Evolutionary conservation across 768 basidiomycete genomes (phyloP).

Genomic region (Lentinula detonsa): DNA sequence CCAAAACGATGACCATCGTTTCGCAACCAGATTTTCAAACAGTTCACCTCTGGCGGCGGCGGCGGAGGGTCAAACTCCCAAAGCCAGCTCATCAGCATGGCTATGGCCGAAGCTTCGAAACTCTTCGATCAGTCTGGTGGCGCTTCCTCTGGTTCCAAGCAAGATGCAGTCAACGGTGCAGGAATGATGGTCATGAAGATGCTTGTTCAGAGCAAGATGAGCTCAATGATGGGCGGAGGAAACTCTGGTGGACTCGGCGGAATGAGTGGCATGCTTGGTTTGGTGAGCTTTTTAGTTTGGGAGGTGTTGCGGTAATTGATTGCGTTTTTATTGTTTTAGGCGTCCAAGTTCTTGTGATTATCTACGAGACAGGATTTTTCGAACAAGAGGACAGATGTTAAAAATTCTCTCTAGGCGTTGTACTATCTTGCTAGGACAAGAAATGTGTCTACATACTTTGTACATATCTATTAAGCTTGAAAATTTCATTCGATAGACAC

Average conservation of each 20-base stretch:
- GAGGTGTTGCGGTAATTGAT: background rate
- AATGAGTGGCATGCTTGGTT: slow-evolving; percentile 50
- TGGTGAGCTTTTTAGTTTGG: background rate
- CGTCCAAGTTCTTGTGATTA: background rate
- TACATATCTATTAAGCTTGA: too few species aligned
- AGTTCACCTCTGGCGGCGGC: slow-evolving; percentile 52
- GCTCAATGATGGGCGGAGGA: slow-evolving; percentile 46
- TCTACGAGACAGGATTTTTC: background rate
- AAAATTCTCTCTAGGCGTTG: background rate
- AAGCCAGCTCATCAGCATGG: slow-evolving; percentile 74
- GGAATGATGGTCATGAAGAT: slow-evolving; percentile 85
- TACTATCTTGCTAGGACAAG: too few species aligned
- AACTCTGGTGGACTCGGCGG: slow-evolving; percentile 66
- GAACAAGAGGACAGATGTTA: background rate
- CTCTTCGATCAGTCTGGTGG: slow-evolving; percentile 69
- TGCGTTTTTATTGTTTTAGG: background rate
- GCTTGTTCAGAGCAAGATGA: slow-evolving; percentile 62
- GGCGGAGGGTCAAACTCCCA: slow-evolving; percentile 29
- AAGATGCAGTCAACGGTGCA: slow-evolving; percentile 81
- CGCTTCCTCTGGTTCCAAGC: slow-evolving; percentile 61
- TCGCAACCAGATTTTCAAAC: slow-evolving; percentile 47
- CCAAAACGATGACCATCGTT: background rate
- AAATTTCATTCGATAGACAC: too few species aligned
- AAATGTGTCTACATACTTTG: too few species aligned
- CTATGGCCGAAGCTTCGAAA: slow-evolving; percentile 78